Percentiles rank a stretch among this genome's conserved stretches.
Evolutionary conservation across 768 basidiomycete genomes (phyloP).

Genomic region (Guyanaporus albipodus): DNA sequence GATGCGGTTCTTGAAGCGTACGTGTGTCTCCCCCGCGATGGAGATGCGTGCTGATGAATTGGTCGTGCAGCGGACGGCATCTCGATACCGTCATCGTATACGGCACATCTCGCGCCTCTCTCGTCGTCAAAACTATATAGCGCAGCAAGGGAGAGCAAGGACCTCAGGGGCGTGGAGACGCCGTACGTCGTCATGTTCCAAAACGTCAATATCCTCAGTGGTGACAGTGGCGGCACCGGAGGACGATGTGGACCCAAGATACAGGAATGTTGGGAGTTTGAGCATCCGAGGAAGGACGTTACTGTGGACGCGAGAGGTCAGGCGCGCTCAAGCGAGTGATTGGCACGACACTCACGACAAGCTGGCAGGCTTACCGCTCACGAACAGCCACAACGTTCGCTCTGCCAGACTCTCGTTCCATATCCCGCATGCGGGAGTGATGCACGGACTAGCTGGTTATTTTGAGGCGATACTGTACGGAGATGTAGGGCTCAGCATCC

Average conservation of each 20-base stretch:
- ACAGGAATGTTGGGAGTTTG: constrained; percentile 98
- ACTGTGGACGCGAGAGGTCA: constrained; percentile 69
- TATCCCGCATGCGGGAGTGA: constrained; percentile 89
- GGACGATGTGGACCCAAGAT: constrained; percentile 76
- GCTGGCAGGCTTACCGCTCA: constrained; percentile 79
- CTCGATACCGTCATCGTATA: constrained; percentile 95
- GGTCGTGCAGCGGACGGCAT: constrained; percentile 79
- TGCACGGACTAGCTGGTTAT: constrained; percentile 95
- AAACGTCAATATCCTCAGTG: constrained; percentile 86
- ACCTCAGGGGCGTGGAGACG: constrained; percentile 78
- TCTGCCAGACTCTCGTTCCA: constrained; percentile 83
- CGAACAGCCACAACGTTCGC: constrained; percentile 95
- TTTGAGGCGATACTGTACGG: constrained; percentile 93
- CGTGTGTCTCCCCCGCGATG: constrained; percentile 4
- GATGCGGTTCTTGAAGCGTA: constrained; percentile 88
- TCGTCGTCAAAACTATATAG: constrained; percentile 91
- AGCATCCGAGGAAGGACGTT: constrained; percentile 83
- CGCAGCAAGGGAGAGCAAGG: constrained; percentile 67
- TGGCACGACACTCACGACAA: constrained; percentile 9
- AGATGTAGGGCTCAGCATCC: constrained; percentile 89
- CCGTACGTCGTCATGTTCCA: constrained; percentile 99
- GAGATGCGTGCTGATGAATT: constrained; percentile 11
- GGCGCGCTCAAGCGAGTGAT: constrained; percentile 7
- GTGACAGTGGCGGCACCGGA: constrained; percentile 55
- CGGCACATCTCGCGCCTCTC: constrained; percentile 89